Percentiles rank a stretch among this genome's conserved stretches.
Evolutionary conservation across 106 monocot genomes (phyloP).

Genomic region (Apostasia ramifera): DNA sequence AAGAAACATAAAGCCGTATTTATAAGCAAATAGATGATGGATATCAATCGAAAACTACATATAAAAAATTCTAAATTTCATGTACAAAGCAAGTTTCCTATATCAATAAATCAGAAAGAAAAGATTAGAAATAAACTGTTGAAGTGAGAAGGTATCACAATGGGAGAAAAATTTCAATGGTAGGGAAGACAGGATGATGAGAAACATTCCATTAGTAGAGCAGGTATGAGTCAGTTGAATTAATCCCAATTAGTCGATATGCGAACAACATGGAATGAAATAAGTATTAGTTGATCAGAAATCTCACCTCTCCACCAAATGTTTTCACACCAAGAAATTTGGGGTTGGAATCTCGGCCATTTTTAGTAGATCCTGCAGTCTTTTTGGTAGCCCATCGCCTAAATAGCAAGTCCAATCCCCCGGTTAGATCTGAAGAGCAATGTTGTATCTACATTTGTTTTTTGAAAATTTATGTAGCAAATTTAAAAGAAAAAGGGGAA

Average conservation of each 20-base stretch:
- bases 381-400: constrained; percentile 96
- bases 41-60: no score
- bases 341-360: constrained; percentile 83
- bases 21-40: background rate
- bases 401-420: constrained; percentile 65
- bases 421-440: constrained; percentile 54
- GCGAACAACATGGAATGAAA: no score
- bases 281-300: no score
- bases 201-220: no score
- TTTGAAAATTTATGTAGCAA: background rate
- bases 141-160: background rate
- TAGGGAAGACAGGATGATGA: no score
- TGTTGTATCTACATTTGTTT: background rate
- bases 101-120: background rate
- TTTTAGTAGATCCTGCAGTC: constrained; percentile 82
- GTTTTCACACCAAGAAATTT: constrained; percentile 89
- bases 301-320: constrained; percentile 80
- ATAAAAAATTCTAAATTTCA: no score
- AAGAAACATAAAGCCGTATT: background rate
- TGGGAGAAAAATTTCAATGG: background rate
- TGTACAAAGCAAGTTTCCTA: no score
- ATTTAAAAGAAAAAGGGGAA: no score
- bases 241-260: no score
- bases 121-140: background rate
- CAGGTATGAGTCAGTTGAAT: no score